These are phyloP conservation scores for Phytophthora tentaculata DNA, from an alignment of 352 stramenopile species.

Conservation along the genomic window DNA sequence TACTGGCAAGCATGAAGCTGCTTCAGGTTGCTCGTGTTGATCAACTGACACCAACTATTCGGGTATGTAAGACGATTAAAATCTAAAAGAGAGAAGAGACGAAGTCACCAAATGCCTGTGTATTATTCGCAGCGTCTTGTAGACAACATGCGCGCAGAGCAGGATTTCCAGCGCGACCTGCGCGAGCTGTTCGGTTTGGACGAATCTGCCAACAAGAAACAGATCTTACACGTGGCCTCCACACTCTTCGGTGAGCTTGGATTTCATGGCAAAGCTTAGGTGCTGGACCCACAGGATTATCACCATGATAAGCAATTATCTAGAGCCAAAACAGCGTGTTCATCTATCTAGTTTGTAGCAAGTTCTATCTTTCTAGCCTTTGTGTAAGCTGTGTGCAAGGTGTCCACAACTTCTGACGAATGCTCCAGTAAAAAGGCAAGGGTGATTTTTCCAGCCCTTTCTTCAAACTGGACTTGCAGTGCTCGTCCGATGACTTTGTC, in stretches of 20 bases:
- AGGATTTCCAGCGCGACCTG: conserved; percentile 38
- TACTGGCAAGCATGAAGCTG: conserved; percentile 51
- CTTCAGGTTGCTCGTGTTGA: conserved; percentile 46
- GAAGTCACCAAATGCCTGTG: background rate
- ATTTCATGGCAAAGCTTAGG: conserved; percentile 20
- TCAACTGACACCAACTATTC: conserved; percentile 40
- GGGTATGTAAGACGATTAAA: conserved; percentile 18
- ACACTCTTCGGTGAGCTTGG: conserved; percentile 35
- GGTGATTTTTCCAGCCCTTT: conserved; percentile 37
- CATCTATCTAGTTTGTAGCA: conserved; percentile 4
- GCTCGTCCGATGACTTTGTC: conserved; percentile 64
- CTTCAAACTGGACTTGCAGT: conserved; percentile 48
- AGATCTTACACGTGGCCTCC: conserved; percentile 38
- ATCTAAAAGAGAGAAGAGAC: background rate
- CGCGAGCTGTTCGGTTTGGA: conserved; percentile 49
- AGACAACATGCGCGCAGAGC: conserved; percentile 42
- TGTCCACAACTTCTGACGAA: conserved; percentile 49
- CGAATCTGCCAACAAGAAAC: conserved; percentile 31
- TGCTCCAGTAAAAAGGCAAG: conserved; percentile 51
- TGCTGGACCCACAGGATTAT: no score
- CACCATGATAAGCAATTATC: conserved; percentile 2
- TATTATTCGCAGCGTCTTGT: conserved; percentile 36
- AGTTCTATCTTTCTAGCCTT: conserved; percentile 35
- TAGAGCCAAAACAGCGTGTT: background rate
- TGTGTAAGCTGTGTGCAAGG: conserved; percentile 54